These are phyloP conservation scores for Sphaerulina musiva DNA, from an alignment of 2,329 filamentous ascomycete genomes.

Conservation along the genomic window DNA sequence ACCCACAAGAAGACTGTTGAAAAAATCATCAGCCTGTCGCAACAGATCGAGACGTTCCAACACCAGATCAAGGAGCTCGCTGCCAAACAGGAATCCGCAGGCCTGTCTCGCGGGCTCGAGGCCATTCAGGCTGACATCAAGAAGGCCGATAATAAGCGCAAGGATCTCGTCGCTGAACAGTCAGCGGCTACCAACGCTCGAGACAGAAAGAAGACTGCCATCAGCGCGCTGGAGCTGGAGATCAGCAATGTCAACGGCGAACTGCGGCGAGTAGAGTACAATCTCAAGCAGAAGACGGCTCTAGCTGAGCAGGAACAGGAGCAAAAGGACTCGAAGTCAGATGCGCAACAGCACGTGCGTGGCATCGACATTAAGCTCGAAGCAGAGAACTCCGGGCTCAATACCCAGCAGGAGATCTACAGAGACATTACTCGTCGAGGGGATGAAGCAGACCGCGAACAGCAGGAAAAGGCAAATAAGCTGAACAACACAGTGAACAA, in stretches of 20 bases:
- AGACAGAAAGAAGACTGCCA: conserved; percentile 62
- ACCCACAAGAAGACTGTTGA: conserved; percentile 68
- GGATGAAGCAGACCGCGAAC: conserved; percentile 62
- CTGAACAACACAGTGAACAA: conserved; percentile 70
- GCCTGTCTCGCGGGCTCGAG: conserved; percentile 63
- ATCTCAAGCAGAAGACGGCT: conserved; percentile 73
- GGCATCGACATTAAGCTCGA: conserved; percentile 67
- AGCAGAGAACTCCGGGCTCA: conserved; percentile 65
- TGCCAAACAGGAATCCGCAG: conserved; percentile 65
- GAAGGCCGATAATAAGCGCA: conserved; percentile 59
- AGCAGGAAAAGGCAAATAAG: conserved; percentile 63
- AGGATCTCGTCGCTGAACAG: conserved; percentile 57
- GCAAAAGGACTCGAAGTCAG: conserved; percentile 59
- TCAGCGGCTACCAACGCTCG: conserved; percentile 61
- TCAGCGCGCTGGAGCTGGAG: conserved; percentile 64
- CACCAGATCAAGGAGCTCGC: conserved; percentile 67
- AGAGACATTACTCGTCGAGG: conserved; percentile 70
- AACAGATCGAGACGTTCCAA: conserved; percentile 65
- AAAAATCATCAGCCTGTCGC: conserved; percentile 65
- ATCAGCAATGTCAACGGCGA: conserved; percentile 67
- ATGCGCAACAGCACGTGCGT: conserved; percentile 64
- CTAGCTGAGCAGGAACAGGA: conserved; percentile 66
- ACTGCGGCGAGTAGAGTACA: conserved; percentile 61
- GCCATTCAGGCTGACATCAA: conserved; percentile 76
- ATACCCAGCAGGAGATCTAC: conserved; percentile 66